phyloP scores from a whole-genome alignment of 768 basidiomycete species.

The Tulasnella sp. region DNA sequence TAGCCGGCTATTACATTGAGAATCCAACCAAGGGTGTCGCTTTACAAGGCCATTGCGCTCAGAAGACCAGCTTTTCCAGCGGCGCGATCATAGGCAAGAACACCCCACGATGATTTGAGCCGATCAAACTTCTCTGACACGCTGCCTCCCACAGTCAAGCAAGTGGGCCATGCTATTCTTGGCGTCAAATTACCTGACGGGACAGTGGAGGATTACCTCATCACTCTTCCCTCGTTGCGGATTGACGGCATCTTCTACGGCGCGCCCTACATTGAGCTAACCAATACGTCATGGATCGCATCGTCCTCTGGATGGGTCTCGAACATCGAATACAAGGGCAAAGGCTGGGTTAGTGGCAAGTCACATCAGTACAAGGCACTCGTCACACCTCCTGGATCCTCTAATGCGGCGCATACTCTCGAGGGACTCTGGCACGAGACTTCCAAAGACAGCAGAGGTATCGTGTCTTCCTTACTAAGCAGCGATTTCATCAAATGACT shows the following conservation, averaged over 20 bases:
- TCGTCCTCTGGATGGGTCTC: constrained; percentile 57
- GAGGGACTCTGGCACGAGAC: constrained; percentile 80
- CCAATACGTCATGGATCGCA: constrained; percentile 76
- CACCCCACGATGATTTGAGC: background rate
- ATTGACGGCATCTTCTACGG: constrained; percentile 82
- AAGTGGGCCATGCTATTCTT: constrained; percentile 89
- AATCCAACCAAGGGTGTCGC: constrained; percentile 72
- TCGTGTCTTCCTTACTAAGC: constrained; percentile 46
- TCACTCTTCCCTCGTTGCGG: constrained; percentile 85
- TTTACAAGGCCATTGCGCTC: constrained; percentile 84
- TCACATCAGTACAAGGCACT: constrained; percentile 88
- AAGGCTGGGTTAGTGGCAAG: constrained; percentile 92
- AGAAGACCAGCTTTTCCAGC: constrained; percentile 90
- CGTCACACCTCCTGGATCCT: constrained; percentile 45
- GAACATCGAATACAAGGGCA: constrained; percentile 89
- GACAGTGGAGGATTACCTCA: constrained; percentile 66
- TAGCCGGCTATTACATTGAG: constrained; percentile 82
- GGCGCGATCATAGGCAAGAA: constrained; percentile 42
- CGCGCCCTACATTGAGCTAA: constrained; percentile 88
- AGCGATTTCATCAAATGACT: constrained; percentile 33
- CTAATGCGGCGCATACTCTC: constrained; percentile 45
- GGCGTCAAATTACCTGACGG: constrained; percentile 59
- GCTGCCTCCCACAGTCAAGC: constrained; percentile 61
- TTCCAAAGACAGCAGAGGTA: constrained; percentile 31
- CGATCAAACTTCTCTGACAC: constrained; percentile 31